A percentile compares a stretch with the other conserved stretches of the same genome.
These are phyloP conservation scores for Eudorina sp. DNA, from an alignment of 139 green algal species.

Conservation along the genomic window DNA sequence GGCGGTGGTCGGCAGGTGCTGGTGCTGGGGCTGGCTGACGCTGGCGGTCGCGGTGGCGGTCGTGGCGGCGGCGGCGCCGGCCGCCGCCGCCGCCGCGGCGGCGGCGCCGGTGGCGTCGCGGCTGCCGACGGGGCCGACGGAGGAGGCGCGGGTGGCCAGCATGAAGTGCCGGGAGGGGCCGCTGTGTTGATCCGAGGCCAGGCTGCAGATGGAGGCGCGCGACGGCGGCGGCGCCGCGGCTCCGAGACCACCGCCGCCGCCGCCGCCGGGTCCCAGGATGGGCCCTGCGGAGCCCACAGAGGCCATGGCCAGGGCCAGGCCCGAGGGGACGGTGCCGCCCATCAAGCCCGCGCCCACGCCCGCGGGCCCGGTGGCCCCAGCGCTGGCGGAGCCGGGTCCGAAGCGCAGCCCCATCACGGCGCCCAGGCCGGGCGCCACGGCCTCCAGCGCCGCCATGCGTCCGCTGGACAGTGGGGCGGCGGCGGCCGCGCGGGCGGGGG, in stretches of 20 bases:
- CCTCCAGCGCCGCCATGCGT: too few species aligned
- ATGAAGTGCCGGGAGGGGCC: not conserved
- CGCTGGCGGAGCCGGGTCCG: too few species aligned
- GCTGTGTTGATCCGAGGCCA: not conserved
- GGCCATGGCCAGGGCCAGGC: not conserved
- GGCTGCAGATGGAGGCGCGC: constrained; percentile 1
- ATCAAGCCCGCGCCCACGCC: too few species aligned
- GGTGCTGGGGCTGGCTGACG: not conserved
- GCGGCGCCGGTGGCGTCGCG: too few species aligned
- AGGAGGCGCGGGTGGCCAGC: not conserved
- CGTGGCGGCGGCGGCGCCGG: not conserved
- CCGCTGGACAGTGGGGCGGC: too few species aligned
- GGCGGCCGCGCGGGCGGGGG: too few species aligned
- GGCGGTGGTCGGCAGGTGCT: not conserved
- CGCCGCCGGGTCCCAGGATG: not conserved
- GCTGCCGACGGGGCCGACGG: not conserved
- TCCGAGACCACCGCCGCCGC: not conserved
- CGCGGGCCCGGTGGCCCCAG: too few species aligned
- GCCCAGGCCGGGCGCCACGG: too few species aligned
- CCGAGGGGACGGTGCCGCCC: too few species aligned
- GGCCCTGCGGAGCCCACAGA: not conserved
- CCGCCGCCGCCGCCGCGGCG: too few species aligned
- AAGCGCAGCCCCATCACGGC: too few species aligned
- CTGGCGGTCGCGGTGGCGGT: not conserved
- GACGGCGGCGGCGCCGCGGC: not conserved